Evolutionary conservation across 2,329 filamentous ascomycete genomes (phyloP), one percentile per base, ranked within the genome.

Genomic region (Xylaria multiplex): DNA sequence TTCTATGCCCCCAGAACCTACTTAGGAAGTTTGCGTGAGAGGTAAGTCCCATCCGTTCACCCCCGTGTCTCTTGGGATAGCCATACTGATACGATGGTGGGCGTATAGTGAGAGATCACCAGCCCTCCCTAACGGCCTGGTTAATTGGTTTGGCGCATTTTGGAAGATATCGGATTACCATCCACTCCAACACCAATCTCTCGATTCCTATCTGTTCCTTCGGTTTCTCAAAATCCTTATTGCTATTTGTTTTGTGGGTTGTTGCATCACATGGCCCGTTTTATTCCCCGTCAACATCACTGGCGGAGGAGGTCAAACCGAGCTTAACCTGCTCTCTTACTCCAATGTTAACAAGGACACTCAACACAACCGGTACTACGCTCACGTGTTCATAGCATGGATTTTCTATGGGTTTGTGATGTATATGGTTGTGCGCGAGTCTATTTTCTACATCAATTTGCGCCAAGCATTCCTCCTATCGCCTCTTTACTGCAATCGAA

Each of bases 381-480:
- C 93, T 0, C 93, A 97, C 77, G 87, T 87, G n/a, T 86, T 92
- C 59, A 83, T 93, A 59, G 89, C 90, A 1, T 97, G 93, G 88
- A 79, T 94, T 56, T 98, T 93, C 80, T 93, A 91, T 78, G 88
- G 87, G 52, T 98, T 98, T 76, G 85, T 98, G 70, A 90, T 98
- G 78, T 96, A 92, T 80, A 90, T 93, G 75, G 88, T 98, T 69
- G 91, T 93, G 62, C 88, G 95, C 64, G 95, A 98, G 79, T 90
- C 88, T 76, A 91, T 98, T 72, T 97, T 90, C 85, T 97, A 93
- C 79, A 91, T 97, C 82, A 97, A 96, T 75, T 81, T 98, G 58
- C 91, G 94, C 69, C 95, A 98, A 80, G 95, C 95, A 0, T 97
- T 96, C 80, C 87, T 96, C 46, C 86, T 96, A 62, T 94, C 93